Evolutionary conservation across 805 yeast genomes (phyloP), one percentile per base, ranked within the genome.

Genomic region (Grigorovia humatica): DNA sequence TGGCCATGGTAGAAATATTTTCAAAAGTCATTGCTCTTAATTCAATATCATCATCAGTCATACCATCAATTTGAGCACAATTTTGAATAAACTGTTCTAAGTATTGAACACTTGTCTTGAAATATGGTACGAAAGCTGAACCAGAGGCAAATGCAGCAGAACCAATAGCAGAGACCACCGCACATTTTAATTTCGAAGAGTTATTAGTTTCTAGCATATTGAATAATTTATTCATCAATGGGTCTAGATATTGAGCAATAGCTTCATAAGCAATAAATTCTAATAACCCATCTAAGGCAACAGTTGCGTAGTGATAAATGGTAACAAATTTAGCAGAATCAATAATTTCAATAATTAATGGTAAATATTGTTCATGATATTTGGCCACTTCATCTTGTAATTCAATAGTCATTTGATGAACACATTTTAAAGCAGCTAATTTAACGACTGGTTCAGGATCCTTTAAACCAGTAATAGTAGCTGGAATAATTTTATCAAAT

Each of bases 61-160:
- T 74, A 58, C 89, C 95, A 58, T 84, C 89, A 52, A 81, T 74
- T 55, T 76, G 74, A 49, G 83, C 82, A 55, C 80, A 76, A 63
- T 82, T 78, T 57, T 82, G 78, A 61, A 90, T 81, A 66, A 82
- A 91, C 55, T 88, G 89, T 70, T 88, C 93, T 61, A 93, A 77
- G 56, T 78, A 79, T 66, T 83, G 82, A 59, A 91, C 81, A 49
- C 96, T 85, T 56, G 81, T 78, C 64, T 81, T 79, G 70, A 91
- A 91, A 74, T 78, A 93, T 54, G 98, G 97, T 54, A 78, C 74
- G 71, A 87, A 93, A 43, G 85, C 78, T 61, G 83, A 82, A 70
- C 97, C 96, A 45, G 96, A 81, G 52, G 98, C 96, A 65, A 84
- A 89, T 30, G 99, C 98, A 54, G 96, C 88, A 43, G 98, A 90